Base-by-base conservation (phyloP, 169 alveolate species). In the Cryptosporidium viatorum region DNA sequence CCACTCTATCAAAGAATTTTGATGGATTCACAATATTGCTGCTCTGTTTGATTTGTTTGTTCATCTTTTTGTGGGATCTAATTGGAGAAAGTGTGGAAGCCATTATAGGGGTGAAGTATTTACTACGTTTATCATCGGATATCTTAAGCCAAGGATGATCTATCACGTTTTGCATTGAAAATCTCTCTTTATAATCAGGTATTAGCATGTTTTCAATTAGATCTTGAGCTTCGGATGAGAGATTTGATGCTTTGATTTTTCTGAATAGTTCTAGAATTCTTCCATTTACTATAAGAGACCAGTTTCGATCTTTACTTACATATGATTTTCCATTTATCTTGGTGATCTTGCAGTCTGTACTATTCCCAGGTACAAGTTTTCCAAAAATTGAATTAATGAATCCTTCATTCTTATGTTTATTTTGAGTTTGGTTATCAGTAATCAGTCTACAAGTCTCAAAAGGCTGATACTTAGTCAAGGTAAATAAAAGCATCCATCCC, bases 401-500 rank as follows among this genome's bases (percentile, higher is more conserved):
- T 12, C 89, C 89, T 35, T 62, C 75, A 62, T 62, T 80, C 18
- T 29, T 74, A 3, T 0, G 8, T 12, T 50, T 9, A 60, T 43
- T 62, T 2, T 43, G 51, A n/a, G 6, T 65, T 3, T 21, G 37
- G 10, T 73, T 52, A 14, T 80, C 75, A 35, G 89, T 80, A 62
- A 80, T 39, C 5, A 80, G 26, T 39, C 89, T 80, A 31, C 89
- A 80, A 6, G 89, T 80, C 80, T 92, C 92, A 60, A 93, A 93
- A 33, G 93, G 92, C 69, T 93, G 95, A 50, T 85, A 93, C 80
- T 93, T 93, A 21, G 96, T 93, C 58, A 93, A 65, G 35, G 93
- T 91, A 70, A 89, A 93, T 84, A 91, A 92, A 69, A 92, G 85
- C 86, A 93, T 93, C 93, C 94, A 93, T 0, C 96, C 96, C 29